Evolutionary conservation across 805 yeast species (phyloP).

Genomic region (Metschnikowia santaceciliae): DNA sequence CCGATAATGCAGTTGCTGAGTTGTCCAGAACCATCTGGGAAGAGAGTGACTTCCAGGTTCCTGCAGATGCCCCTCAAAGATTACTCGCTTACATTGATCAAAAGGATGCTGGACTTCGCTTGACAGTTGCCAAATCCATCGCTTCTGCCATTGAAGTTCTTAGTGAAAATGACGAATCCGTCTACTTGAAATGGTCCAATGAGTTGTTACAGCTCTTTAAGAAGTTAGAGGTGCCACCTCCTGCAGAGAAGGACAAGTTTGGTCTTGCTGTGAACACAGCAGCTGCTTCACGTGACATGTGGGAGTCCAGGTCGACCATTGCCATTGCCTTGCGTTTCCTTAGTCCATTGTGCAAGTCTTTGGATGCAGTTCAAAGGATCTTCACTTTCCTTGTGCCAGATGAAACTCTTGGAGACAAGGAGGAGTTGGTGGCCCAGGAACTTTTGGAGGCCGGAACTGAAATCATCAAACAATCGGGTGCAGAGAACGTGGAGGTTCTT

Average conservation of each 20-base stretch:
- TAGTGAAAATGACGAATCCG: constrained; percentile 16
- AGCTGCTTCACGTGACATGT: constrained; percentile 61
- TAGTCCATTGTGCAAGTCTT: constrained; percentile 43
- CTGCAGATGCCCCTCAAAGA: constrained; percentile 39
- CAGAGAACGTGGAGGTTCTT: constrained; percentile 60
- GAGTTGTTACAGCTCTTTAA: constrained; percentile 54
- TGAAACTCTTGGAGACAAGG: constrained; percentile 71
- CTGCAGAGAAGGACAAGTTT: constrained; percentile 71
- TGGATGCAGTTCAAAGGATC: constrained; percentile 45
- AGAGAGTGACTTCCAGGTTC: constrained; percentile 59
- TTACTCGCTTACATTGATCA: constrained; percentile 51
- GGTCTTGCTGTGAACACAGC: constrained; percentile 70
- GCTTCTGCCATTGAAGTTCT: constrained; percentile 49
- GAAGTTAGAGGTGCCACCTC: constrained; percentile 64
- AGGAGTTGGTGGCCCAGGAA: constrained; percentile 69
- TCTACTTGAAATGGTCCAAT: constrained; percentile 34
- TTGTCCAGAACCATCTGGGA: constrained; percentile 82
- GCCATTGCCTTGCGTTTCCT: constrained; percentile 63
- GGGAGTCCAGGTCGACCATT: constrained; percentile 83
- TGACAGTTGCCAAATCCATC: constrained; percentile 68
- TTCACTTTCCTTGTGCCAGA: constrained; percentile 60
- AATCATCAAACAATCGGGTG: constrained; percentile 65
- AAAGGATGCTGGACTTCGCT: constrained; percentile 62
- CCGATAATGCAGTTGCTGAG: constrained; percentile 55
- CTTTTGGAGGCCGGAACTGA: constrained; percentile 86